phyloP scores from a whole-genome alignment of 2,329 filamentous ascomycete species.

The Penicillium digitatum region DNA sequence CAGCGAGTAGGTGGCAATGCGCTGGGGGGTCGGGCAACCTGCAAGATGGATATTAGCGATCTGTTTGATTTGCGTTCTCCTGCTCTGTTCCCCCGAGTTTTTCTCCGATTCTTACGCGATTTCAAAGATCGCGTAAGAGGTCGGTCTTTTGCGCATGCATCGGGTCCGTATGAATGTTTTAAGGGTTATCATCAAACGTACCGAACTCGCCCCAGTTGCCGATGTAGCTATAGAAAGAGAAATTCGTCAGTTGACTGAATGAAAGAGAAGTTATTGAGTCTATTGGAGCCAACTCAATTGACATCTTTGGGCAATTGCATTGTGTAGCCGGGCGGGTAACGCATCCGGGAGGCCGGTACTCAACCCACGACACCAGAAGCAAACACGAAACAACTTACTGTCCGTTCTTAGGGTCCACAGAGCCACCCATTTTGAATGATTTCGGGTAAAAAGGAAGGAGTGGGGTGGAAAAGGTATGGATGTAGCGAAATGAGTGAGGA shows the following conservation, averaged over 20 bases:
- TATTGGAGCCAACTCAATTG: not conserved
- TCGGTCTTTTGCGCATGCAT: slow-evolving; percentile 10
- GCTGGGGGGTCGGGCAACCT: slow-evolving; percentile 48
- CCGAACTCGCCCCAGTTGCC: slow-evolving; percentile 72
- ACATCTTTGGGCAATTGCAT: not conserved
- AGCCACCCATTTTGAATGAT: slow-evolving; percentile 37
- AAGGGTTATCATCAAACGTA: slow-evolving; percentile 51
- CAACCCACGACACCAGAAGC: slow-evolving; percentile 1
- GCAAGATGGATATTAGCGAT: slow-evolving; percentile 1
- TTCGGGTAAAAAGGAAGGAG: slow-evolving; percentile 13
- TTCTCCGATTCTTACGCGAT: not conserved
- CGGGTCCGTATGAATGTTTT: slow-evolving; percentile 9
- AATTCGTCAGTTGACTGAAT: slow-evolving; percentile 23
- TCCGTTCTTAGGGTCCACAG: slow-evolving; percentile 44
- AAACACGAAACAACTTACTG: slow-evolving; percentile 34
- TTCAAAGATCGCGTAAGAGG: not conserved
- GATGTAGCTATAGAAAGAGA: slow-evolving; percentile 56
- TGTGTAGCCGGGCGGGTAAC: slow-evolving; percentile 17
- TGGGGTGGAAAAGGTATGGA: slow-evolving; percentile 11
- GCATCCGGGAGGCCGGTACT: slow-evolving; percentile 16
- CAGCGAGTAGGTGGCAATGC: slow-evolving; percentile 67
- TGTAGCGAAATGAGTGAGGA: slow-evolving; percentile 21
- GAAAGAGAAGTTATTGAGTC: not conserved
- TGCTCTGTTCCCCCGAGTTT: not conserved
- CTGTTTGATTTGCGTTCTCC: not conserved